Base-by-base conservation (phyloP, 179 eudicot species). In the Heliamphora pulchella region DNA sequence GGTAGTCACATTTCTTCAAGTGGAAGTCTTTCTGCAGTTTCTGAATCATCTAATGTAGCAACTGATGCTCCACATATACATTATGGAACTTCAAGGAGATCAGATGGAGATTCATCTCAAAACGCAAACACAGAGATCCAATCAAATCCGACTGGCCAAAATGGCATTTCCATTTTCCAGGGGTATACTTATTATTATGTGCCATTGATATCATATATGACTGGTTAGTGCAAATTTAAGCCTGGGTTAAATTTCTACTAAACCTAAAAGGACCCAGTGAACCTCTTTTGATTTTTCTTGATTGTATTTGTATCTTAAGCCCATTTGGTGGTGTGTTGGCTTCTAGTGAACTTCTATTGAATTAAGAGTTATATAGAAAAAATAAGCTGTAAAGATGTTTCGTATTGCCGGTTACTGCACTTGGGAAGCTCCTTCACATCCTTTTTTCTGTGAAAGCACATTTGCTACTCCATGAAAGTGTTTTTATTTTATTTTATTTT, bases 131-230 rank as follows among this genome's bases (percentile, higher is more conserved):
- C 79, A 63, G 61, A 84, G 55, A 89, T 84, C 78, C 85, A 78
- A 78, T 85, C 92, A 55, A 79, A 87, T 77, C 83, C 75, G 70
- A 86, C 84, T 78, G 82, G 80, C 71, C 89, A 74, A 83, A 83
- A 83, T 79, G 91, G 97, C 79, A 84, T 83, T 86, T 84, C 93
- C 71, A 86, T 93, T 81, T 93, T 95, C 80, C 94, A 91, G 83
- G 93, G 98, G 98, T 93, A 91, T 74, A 55, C 11, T 54, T 54
- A 44, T 50, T 62, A 67, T 78, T 77, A 15, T 67, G 20, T 31
- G 54, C 20, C 47, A 18, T 65, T 54, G 8, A 75, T 65, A 66
- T 64, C 8, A 6, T 74, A 44, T 31, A 44, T 65, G 74, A 65
- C 39, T 43, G 59, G 47, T 66, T 2, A 41, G 58, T 43, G 77